phyloP scores from a whole-genome alignment of 495 filamentous ascomycete genomes.

The Staphylotrichum tortipilum region DNA sequence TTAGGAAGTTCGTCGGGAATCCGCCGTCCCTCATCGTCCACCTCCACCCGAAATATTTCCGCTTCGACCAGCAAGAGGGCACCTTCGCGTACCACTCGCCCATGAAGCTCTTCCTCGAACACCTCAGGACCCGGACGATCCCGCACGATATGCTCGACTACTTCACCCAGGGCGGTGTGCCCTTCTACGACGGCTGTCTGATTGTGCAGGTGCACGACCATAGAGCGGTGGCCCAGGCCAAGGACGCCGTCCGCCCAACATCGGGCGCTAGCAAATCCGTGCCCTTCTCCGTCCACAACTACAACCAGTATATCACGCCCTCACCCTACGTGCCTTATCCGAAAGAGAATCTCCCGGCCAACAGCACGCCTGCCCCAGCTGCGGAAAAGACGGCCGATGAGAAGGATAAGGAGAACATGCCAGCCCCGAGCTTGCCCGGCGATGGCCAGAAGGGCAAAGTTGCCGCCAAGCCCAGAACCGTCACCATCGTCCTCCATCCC shows the following conservation, averaged over 20 bases:
- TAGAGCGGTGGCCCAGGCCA: constrained; percentile 53
- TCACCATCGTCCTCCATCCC: constrained; percentile 76
- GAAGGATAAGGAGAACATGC: constrained; percentile 43
- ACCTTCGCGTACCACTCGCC: constrained; percentile 84
- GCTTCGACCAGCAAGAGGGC: constrained; percentile 90
- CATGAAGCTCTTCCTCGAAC: constrained; percentile 76
- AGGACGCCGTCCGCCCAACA: constrained; percentile 46
- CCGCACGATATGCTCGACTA: constrained; percentile 48
- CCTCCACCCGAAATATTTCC: constrained; percentile 75
- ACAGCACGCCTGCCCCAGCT: constrained; percentile 15
- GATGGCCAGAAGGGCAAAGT: constrained; percentile 44
- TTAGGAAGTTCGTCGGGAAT: constrained; percentile 68
- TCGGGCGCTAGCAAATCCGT: constrained; percentile 50
- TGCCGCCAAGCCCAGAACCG: constrained; percentile 52
- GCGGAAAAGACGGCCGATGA: constrained; percentile 24
- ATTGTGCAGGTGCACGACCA: constrained; percentile 90
- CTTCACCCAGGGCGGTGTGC: constrained; percentile 55
- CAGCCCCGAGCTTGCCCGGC: constrained; percentile 34
- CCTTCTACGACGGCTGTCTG: constrained; percentile 92
- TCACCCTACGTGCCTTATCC: constrained; percentile 79
- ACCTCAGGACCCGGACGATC: constrained; percentile 43
- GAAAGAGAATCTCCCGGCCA: constrained; percentile 41
- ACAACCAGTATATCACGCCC: constrained; percentile 77
- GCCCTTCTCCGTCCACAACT: constrained; percentile 84
- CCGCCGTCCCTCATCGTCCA: constrained; percentile 80